Percentiles rank a stretch among this genome's conserved stretches.
Evolutionary conservation across 1,139 yeast genomes (phyloP).

Genomic region (Scheffersomyces illinoinensis): DNA sequence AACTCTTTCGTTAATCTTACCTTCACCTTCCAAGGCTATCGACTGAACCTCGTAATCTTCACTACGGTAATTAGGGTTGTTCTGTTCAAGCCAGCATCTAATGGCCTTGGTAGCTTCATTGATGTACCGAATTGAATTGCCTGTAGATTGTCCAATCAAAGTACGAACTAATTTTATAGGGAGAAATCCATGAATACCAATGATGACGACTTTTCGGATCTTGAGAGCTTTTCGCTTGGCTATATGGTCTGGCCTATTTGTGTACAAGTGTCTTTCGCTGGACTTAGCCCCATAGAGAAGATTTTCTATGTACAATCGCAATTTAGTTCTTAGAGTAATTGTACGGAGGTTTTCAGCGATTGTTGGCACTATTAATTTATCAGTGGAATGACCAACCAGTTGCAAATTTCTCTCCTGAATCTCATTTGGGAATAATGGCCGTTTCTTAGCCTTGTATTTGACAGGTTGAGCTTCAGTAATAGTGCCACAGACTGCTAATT

Average conservation of each 20-base stretch:
- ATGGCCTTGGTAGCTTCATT: slow-evolving; percentile 39
- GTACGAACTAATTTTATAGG: slow-evolving; percentile 52
- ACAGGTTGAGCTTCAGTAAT: slow-evolving; percentile 43
- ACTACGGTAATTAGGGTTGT: slow-evolving; percentile 19
- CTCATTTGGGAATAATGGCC: slow-evolving; percentile 39
- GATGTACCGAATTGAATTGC: slow-evolving; percentile 38
- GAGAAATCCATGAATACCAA: slow-evolving; percentile 54
- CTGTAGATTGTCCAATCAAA: slow-evolving; percentile 49
- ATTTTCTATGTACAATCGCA: slow-evolving; percentile 38
- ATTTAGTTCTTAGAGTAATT: slow-evolving; percentile 40
- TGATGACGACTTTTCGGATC: slow-evolving; percentile 38
- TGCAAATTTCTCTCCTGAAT: slow-evolving; percentile 25
- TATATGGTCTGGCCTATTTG: slow-evolving; percentile 14
- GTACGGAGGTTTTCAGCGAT: slow-evolving; percentile 34
- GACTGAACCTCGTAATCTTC: slow-evolving; percentile 37
- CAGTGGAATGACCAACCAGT: slow-evolving; percentile 1
- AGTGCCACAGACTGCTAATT: slow-evolving; percentile 44
- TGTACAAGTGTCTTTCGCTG: slow-evolving; percentile 38
- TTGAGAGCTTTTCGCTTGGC: slow-evolving; percentile 14
- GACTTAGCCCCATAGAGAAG: slow-evolving; percentile 27
- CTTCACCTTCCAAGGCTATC: slow-evolving; percentile 55
- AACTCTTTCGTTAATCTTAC: slow-evolving; percentile 44
- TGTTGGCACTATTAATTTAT: slow-evolving; percentile 21
- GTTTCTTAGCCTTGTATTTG: slow-evolving; percentile 30
- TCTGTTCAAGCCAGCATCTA: slow-evolving; percentile 37